Evolutionary conservation across 169 alveolate species (phyloP), one percentile per base, ranked within the genome.

Genomic region (Theileria orientalis): DNA sequence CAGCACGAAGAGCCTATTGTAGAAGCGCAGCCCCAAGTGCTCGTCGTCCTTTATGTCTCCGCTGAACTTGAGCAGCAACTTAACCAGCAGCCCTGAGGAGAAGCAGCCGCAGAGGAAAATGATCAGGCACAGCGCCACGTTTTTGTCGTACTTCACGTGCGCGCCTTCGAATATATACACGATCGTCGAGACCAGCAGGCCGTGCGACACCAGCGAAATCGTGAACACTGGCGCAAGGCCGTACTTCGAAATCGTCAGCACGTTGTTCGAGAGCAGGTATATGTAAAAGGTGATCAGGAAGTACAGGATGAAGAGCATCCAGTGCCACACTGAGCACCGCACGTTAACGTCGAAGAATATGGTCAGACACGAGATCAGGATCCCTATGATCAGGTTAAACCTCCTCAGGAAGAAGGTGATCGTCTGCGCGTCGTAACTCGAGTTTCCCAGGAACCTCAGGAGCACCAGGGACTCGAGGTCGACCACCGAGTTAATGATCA

Each of bases 401-500:
- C 73, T 63, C 27, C 73, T 33, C 27, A 63, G 13, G 27, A 63
- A 63, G 73, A 63, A 63, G 3, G 51, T n/a, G 13, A 49, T 63
- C 54, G 51, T 33, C 27, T 63, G 73, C 25, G 73, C n/a, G 21
- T 63, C 73, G 42, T 63, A 63, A 29, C 35, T 42, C 3, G 68
- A n/a, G 37, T 19, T 63, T 3, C 73, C 73, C n/a, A 63, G 60
- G 37, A 63, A 42, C 23, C 73, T 21, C 27, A 63, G 60, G 27
- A 63, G 23, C 9, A 63, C 37, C 7, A 19, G 19, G 25, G 73
- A 63, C 27, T 63, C 73, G 46, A 63, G 23, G 32, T 63, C 60
- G 30, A 63, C 44, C 57, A 63, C 63, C 7, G 73, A 63, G 60
- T 63, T 40, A 9, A 63, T 63, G 27, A 63, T 27, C 73, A 63